Percentiles rank a stretch among this genome's conserved stretches.
phyloP scores from a whole-genome alignment of 1,284 basidiomycete genomes.

The Spongiforma sp. region DNA sequence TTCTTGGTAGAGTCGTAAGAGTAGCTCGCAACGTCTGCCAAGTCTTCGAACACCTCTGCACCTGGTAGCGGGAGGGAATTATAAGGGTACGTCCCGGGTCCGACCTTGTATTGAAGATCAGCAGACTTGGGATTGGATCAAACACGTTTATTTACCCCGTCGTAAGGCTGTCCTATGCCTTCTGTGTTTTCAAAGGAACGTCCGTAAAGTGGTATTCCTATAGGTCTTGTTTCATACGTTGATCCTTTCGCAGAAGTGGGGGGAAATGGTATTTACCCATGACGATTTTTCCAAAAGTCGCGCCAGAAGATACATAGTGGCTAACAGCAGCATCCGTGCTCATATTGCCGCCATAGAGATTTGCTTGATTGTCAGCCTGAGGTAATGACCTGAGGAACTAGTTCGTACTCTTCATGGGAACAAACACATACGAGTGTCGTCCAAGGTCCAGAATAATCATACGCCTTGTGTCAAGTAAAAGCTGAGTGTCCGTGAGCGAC shows the following conservation, averaged over 20 bases:
- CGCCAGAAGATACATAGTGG: constrained; percentile 71
- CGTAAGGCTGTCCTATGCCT: constrained; percentile 79
- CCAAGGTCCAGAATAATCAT: constrained; percentile 81
- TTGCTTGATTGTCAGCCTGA: constrained; percentile 80
- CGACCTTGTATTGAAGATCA: constrained; percentile 55
- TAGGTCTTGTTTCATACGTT: not conserved
- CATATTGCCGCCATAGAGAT: constrained; percentile 73
- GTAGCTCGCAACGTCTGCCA: constrained; percentile 76
- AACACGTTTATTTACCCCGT: constrained; percentile 52
- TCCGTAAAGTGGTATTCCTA: constrained; percentile 86
- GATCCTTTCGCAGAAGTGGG: not conserved
- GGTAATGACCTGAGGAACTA: constrained; percentile 3
- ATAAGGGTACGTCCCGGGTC: constrained; percentile 81
- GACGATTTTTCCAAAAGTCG: constrained; percentile 74
- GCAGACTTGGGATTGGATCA: not conserved
- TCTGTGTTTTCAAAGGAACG: constrained; percentile 82
- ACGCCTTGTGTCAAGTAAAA: constrained; percentile 56
- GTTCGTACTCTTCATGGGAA: not conserved
- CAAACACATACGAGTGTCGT: constrained; percentile 46
- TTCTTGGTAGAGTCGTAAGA: constrained; percentile 71
- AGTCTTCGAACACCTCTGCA: constrained; percentile 72
- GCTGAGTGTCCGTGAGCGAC: constrained; percentile 9
- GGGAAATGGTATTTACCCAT: constrained; percentile 57
- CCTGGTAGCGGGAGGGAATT: constrained; percentile 73
- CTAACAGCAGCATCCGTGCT: constrained; percentile 77